These are phyloP conservation scores for Hymenoscyphus fructigenus DNA, from an alignment of 2,329 filamentous ascomycete genomes.

Conservation along the genomic window DNA sequence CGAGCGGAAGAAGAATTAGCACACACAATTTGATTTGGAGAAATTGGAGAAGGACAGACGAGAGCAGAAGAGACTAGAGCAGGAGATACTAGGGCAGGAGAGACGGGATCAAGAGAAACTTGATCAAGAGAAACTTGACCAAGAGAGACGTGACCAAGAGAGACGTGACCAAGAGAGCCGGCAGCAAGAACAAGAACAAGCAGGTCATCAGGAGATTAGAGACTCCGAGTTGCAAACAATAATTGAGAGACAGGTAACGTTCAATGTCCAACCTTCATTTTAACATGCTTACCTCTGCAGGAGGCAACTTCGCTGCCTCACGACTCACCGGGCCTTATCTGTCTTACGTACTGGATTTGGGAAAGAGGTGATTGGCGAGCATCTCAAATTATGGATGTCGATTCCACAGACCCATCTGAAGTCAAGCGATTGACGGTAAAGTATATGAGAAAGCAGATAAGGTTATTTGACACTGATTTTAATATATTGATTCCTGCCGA, in stretches of 20 bases:
- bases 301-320: constrained; percentile 12
- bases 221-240: too few relatives aligned
- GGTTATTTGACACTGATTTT: constrained; percentile 12
- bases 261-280: neutral
- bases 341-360: constrained; percentile 14
- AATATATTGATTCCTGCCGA: constrained; percentile 17
- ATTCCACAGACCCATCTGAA: constrained; percentile 16
- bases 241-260: constrained; percentile 1
- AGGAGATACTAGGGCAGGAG: too few relatives aligned
- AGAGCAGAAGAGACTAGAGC: too few relatives aligned
- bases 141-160: too few relatives aligned
- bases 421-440: constrained; percentile 21
- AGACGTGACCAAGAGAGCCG: too few relatives aligned
- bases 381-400: constrained; percentile 9
- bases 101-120: too few relatives aligned
- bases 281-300: constrained; percentile 7
- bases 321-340: constrained; percentile 1
- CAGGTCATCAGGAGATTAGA: too few relatives aligned
- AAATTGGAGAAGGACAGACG: neutral
- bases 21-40: neutral
- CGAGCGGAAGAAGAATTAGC: neutral
- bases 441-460: constrained; percentile 20
- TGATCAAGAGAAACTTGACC: too few relatives aligned
- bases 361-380: constrained; percentile 19
- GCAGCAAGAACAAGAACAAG: too few relatives aligned